Evolutionary conservation across 2,329 filamentous ascomycete genomes (phyloP), one percentile per base, ranked within the genome.

Genomic region (Capronia epimyces): DNA sequence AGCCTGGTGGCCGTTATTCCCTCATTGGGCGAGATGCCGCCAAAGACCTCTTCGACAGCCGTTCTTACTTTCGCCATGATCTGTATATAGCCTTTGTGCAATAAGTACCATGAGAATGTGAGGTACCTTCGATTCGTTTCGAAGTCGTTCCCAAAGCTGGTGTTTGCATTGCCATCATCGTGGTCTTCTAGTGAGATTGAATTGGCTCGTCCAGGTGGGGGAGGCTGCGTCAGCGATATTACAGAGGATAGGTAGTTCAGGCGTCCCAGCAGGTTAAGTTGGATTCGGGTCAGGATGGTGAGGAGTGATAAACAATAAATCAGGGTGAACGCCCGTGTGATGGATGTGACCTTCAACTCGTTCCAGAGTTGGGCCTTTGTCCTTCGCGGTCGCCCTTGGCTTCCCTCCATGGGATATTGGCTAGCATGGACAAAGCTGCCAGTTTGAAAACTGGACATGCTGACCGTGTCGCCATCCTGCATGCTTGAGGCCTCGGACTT

Each of bases 61-160:
- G 75, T 73, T 65, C 89, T 83, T 42, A 98, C 90, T 57, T 84
- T 86, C 50, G 82, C 76, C 78, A 89, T 85, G 50, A 97, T 73
- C 51, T 89, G 82, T 59, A 83, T 81, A 83, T 89, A 97, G 37
- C 93, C 93, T 59, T 82, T 82, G 70, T 98, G 91, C 42, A 98
- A 76, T 41, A 98, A 74, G 90, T 91, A 98, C 93, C 93, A 98
- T 70, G 89, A 95, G 67, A 97, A 95, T 34, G 90, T 94, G 43
- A 98, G 76, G 65, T 97, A 98, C 64, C 87, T 87, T 61, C 90
- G 80, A 69, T 98, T 98, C 27, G 89, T 95, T 68, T 96, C 90
- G 61, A 95, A 96, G 68, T 98, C 93, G 67, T 87, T 91, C 39
- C 89, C 89, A 65, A 94, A 89, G 22, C 52, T 57, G 3, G 83